phyloP scores from a whole-genome alignment of 2,329 filamentous ascomycete species.

The Hysterium pulicare region DNA sequence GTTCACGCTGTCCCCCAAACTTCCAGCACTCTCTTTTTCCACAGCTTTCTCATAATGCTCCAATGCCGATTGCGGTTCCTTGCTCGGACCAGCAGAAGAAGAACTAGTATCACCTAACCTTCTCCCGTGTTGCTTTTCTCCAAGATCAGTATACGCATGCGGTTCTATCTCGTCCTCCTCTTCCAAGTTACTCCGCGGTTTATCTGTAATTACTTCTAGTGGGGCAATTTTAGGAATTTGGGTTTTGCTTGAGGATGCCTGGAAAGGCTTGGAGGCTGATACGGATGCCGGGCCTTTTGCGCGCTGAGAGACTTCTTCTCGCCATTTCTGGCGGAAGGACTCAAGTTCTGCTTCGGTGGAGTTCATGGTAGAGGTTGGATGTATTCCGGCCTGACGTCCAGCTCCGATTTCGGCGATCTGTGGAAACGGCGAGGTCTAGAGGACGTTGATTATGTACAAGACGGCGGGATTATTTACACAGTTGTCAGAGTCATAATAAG shows the following conservation, averaged over 20 bases:
- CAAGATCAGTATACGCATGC: constrained; percentile 44
- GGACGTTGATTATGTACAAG: no score
- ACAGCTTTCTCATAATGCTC: constrained; percentile 93
- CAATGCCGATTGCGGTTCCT: constrained; percentile 70
- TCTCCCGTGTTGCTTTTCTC: constrained; percentile 44
- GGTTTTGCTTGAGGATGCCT: constrained; percentile 20
- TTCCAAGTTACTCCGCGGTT: constrained; percentile 29
- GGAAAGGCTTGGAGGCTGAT: constrained; percentile 13
- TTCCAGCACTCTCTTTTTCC: constrained; percentile 80
- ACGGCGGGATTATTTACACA: no score
- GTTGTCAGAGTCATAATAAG: no score
- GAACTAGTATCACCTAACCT: constrained; percentile 43
- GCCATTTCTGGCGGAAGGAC: constrained; percentile 82
- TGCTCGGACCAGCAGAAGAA: constrained; percentile 20
- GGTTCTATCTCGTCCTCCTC: constrained; percentile 40
- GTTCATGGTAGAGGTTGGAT: constrained; percentile 24
- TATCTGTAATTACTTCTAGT: constrained; percentile 13
- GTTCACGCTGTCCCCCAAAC: constrained; percentile 80
- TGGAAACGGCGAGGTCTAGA: no score
- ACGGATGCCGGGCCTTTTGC: constrained; percentile 28
- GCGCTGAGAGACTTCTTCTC: constrained; percentile 67
- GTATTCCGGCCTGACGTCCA: constrained; percentile 13
- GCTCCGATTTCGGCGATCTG: constrained; percentile 26
- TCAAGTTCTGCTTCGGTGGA: constrained; percentile 67
- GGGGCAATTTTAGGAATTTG: constrained; percentile 10